Evolutionary conservation across 768 basidiomycete genomes (phyloP).

Genomic region (Phallus indusiatus): DNA sequence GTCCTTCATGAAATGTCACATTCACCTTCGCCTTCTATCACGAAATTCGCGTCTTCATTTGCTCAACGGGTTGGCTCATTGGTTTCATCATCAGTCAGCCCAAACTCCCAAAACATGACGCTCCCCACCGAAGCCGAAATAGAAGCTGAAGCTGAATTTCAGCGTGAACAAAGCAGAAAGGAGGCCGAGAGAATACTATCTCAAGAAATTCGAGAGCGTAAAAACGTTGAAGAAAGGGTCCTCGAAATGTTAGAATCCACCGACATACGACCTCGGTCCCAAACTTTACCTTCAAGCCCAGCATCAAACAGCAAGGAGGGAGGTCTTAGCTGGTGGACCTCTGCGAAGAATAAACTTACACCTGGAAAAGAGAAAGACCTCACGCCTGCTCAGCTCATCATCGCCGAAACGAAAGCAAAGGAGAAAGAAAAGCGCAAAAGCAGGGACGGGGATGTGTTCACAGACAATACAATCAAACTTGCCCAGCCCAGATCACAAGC

Average conservation of each 20-base stretch:
- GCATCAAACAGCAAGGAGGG: slow-evolving; percentile 55
- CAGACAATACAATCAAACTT: slow-evolving; percentile 41
- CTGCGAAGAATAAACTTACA: slow-evolving; percentile 66
- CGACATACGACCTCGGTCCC: slow-evolving; percentile 49
- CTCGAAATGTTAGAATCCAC: slow-evolving; percentile 50
- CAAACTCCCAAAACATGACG: slow-evolving; percentile 21
- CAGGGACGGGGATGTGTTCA: slow-evolving; percentile 39
- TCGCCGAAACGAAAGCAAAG: slow-evolving; percentile 60
- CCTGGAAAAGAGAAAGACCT: slow-evolving; percentile 71
- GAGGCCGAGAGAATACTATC: slow-evolving; percentile 74
- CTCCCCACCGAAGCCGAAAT: slow-evolving; percentile 67
- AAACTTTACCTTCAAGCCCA: slow-evolving; percentile 42
- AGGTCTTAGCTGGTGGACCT: slow-evolving; percentile 56
- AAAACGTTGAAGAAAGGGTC: slow-evolving; percentile 66
- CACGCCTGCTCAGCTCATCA: slow-evolving; percentile 81
- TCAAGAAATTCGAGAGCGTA: slow-evolving; percentile 53
- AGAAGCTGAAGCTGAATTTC: slow-evolving; percentile 70
- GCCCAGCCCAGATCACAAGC: slow-evolving; percentile 50
- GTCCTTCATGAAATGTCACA: slow-evolving; percentile 38
- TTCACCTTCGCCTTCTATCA: slow-evolving; percentile 62
- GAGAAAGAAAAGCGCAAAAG: slow-evolving; percentile 34
- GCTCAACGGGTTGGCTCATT: slow-evolving; percentile 67
- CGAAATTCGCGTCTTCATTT: slow-evolving; percentile 63
- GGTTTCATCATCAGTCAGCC: slow-evolving; percentile 42
- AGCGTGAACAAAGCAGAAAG: slow-evolving; percentile 63